Evolutionary conservation across 495 filamentous ascomycete genomes (phyloP).

Genomic region (Aspergillus heteromorphus): DNA sequence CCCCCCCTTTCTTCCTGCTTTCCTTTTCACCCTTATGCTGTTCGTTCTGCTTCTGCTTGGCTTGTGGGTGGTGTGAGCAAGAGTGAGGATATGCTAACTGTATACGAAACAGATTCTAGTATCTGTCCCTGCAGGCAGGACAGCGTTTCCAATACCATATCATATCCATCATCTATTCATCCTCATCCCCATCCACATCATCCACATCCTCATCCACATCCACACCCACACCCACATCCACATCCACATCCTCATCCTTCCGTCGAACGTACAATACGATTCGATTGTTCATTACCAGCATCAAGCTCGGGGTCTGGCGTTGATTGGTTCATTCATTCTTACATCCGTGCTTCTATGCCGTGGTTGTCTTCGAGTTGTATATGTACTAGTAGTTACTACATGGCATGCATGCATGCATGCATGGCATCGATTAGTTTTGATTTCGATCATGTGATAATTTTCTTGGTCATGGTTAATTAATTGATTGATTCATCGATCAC

Average conservation of each 20-base stretch:
- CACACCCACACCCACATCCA: too few species aligned
- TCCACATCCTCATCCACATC: too few species aligned
- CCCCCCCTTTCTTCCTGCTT: not conserved
- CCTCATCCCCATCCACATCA: too few species aligned
- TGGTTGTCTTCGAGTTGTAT: too few species aligned
- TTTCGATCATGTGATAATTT: too few species aligned
- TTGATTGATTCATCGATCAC: not conserved
- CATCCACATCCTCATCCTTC: too few species aligned
- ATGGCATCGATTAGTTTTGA: not conserved
- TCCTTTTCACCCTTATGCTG: too few species aligned
- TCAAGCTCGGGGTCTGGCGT: constrained; percentile 17
- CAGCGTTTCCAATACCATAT: not conserved
- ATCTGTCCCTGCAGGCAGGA: constrained; percentile 9
- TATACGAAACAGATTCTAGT: constrained; percentile 11
- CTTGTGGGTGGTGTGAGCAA: not conserved
- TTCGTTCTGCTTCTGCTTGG: too few species aligned
- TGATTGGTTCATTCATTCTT: not conserved
- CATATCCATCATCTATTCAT: not conserved
- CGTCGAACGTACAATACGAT: too few species aligned
- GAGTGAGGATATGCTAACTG: not conserved
- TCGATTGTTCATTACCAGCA: not conserved
- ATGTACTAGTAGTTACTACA: too few species aligned
- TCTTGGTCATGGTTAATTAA: too few species aligned
- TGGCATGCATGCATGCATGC: too few species aligned
- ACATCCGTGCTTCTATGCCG: not conserved